Percentiles rank a stretch among this genome's conserved stretches.
Conservation (phyloP, 2,329 filamentous ascomycete species). For the Talaromyces verruculosus region DNA sequence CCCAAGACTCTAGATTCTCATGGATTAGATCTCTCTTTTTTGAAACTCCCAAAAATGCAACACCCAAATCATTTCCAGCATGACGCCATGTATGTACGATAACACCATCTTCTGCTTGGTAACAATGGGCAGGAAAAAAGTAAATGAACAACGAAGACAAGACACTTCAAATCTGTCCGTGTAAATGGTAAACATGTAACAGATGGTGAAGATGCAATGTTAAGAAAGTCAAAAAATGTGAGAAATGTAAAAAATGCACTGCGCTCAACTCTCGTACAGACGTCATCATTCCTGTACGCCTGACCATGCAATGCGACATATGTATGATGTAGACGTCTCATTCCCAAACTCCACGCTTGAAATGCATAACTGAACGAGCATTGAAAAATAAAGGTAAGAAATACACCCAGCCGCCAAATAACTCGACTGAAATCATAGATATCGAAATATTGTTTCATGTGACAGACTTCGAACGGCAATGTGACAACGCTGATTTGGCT, state of each 20-base stretch:
- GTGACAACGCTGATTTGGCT: background rate
- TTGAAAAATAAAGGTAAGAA: conserved; percentile 12
- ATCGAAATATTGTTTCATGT: background rate
- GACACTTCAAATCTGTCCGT: conserved; percentile 8
- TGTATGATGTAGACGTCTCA: conserved; percentile 19
- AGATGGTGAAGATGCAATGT: conserved; percentile 3
- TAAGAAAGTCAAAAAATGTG: background rate
- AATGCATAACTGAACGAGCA: conserved; percentile 21
- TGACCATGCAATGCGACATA: conserved; percentile 22
- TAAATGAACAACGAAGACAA: conserved; percentile 14
- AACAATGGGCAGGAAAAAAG: conserved; percentile 7
- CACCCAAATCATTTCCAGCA: conserved; percentile 14
- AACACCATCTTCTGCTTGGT: background rate
- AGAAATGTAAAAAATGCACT: conserved; percentile 6
- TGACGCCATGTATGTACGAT: conserved; percentile 17
- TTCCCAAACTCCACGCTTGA: conserved; percentile 22
- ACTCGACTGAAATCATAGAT: background rate
- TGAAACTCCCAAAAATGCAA: conserved; percentile 18
- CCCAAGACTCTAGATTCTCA: conserved; percentile 13
- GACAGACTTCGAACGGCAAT: background rate
- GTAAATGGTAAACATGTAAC: conserved; percentile 11
- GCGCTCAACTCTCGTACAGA: conserved; percentile 19
- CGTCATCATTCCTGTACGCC: conserved; percentile 20
- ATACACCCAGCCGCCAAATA: background rate
- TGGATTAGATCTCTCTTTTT: conserved; percentile 8